Evolutionary conservation across 2,329 filamentous ascomycete species (phyloP).

Genomic region (Exophiala bonariae): DNA sequence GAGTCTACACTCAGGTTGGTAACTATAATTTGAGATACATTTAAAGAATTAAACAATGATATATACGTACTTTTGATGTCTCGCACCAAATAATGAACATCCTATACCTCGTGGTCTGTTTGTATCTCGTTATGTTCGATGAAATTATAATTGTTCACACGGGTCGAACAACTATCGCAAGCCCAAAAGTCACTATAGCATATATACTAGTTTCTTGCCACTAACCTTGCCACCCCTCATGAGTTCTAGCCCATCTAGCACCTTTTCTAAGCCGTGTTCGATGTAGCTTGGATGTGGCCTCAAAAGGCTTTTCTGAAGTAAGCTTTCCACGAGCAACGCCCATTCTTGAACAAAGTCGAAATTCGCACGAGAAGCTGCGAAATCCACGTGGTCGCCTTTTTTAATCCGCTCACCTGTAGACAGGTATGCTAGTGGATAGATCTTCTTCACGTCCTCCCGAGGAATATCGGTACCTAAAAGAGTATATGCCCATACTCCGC

Average conservation of each 20-base stretch:
- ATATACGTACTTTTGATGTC: no score
- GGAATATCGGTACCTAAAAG: conserved; percentile 28
- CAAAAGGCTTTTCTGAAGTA: conserved; percentile 44
- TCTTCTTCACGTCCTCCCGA: conserved; percentile 34
- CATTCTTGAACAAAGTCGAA: conserved; percentile 44
- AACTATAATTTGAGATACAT: no score
- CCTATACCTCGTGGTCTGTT: no score
- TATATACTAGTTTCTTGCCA: conserved; percentile 51
- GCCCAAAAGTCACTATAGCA: no score
- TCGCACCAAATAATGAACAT: no score
- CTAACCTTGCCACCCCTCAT: conserved; percentile 47
- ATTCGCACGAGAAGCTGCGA: conserved; percentile 34
- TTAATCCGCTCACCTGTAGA: conserved; percentile 32
- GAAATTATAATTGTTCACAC: no score
- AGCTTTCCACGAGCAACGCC: conserved; percentile 36
- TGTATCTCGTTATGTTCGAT: no score
- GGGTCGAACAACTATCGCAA: no score
- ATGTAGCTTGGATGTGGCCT: conserved; percentile 44
- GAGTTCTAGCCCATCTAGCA: conserved; percentile 45
- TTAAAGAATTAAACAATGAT: no score
- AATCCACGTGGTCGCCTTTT: background rate
- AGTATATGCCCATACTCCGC: conserved; percentile 28
- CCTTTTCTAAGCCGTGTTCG: conserved; percentile 42
- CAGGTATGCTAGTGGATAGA: conserved; percentile 34
- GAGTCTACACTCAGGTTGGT: no score